Percentiles rank a stretch among this genome's conserved stretches.
Evolutionary conservation across 2,329 filamentous ascomycete genomes (phyloP).

Genomic region (Beauveria asiatica): DNA sequence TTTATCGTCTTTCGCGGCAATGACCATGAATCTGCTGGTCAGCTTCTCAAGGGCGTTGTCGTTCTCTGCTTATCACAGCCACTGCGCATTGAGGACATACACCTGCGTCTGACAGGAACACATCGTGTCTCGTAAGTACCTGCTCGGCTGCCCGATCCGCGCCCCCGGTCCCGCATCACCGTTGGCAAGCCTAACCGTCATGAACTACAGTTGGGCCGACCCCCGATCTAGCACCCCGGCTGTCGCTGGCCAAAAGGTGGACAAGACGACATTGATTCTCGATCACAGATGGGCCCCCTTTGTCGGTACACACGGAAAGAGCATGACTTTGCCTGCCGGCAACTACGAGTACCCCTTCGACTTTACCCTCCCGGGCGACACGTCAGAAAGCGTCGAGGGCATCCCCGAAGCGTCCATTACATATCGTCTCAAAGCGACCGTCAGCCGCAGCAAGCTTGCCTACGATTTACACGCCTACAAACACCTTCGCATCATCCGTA

Average conservation of each 20-base stretch:
- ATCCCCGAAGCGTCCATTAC: slow-evolving; percentile 77
- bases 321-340: slow-evolving; percentile 54
- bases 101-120: slow-evolving; percentile 61
- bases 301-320: slow-evolving; percentile 45
- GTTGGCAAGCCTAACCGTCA: neutral
- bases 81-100: slow-evolving; percentile 64
- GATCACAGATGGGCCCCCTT: slow-evolving; percentile 64
- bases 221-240: slow-evolving; percentile 46
- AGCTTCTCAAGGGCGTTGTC: slow-evolving; percentile 63
- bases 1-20: slow-evolving; percentile 71
- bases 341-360: slow-evolving; percentile 84
- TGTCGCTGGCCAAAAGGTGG: slow-evolving; percentile 50
- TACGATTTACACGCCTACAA: slow-evolving; percentile 80
- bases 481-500: slow-evolving; percentile 68
- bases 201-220: slow-evolving; percentile 39
- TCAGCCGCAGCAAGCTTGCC: slow-evolving; percentile 77
- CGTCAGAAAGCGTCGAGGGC: slow-evolving; percentile 84
- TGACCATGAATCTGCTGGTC: slow-evolving; percentile 67
- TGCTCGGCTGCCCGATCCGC: neutral
- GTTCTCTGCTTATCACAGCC: slow-evolving; percentile 64
- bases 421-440: slow-evolving; percentile 84
- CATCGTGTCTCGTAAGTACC: slow-evolving; percentile 55
- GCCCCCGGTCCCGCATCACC: neutral
- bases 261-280: slow-evolving; percentile 52
- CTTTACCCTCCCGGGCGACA: slow-evolving; percentile 60